A percentile compares a stretch with the other conserved stretches of the same genome.
Conservation (phyloP, 345 rosid species). For the Erucastrum elatum region DNA sequence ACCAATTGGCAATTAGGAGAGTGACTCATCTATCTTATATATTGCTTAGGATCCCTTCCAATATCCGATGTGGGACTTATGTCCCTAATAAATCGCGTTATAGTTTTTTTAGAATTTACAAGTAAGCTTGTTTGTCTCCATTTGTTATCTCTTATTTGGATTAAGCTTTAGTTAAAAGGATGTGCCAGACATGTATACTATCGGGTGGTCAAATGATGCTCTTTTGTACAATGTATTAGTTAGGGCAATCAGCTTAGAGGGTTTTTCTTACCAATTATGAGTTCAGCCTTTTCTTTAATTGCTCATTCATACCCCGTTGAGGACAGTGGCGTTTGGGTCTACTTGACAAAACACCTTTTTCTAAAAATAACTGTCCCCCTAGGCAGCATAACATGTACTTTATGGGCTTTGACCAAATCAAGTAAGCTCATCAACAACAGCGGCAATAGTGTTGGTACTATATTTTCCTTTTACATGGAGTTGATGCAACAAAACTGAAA, state of each 20-base stretch:
- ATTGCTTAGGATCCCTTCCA: too few species aligned
- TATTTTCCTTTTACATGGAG: conserved; percentile 40
- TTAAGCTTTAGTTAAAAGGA: neutral
- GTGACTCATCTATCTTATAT: too few species aligned
- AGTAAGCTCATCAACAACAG: too few species aligned
- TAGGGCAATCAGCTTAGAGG: neutral
- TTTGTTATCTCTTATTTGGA: neutral
- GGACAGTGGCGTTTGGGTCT: conserved; percentile 1
- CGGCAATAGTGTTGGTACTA: too few species aligned
- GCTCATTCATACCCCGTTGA: neutral
- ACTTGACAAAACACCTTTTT: neutral
- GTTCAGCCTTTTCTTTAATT: neutral
- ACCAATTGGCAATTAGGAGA: too few species aligned
- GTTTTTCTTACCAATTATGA: neutral
- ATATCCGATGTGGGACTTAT: too few species aligned
- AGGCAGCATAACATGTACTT: neutral
- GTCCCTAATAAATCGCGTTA: too few species aligned
- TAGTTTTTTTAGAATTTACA: too few species aligned
- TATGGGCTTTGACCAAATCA: neutral
- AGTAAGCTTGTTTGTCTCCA: neutral
- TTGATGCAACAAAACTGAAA: conserved; percentile 56
- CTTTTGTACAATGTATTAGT: conserved; percentile 1
- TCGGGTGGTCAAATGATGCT: neutral
- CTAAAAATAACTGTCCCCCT: neutral
- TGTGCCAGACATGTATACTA: neutral